phyloP scores from a whole-genome alignment of 192 early-diverging fungal genomes.

The Umbelopsis isabellina region DNA sequence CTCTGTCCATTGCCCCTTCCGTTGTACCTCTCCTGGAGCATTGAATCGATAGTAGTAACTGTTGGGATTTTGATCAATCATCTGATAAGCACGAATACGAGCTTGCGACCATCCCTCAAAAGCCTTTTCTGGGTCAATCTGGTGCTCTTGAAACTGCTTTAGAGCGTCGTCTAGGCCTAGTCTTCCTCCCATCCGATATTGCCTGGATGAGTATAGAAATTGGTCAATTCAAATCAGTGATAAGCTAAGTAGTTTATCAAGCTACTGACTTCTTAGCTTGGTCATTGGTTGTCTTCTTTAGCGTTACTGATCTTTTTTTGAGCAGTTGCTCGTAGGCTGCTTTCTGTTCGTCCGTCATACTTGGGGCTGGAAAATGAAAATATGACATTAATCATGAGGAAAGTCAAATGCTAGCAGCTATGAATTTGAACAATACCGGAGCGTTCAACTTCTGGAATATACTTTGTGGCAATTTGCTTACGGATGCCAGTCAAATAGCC shows the following conservation, averaged over 20 bases:
- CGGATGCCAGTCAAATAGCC: constrained; percentile 72
- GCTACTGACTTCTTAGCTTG: constrained; percentile 62
- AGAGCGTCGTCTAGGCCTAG: constrained; percentile 85
- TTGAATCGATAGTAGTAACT: constrained; percentile 98
- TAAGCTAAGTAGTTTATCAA: background rate
- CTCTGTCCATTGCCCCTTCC: constrained; percentile 86
- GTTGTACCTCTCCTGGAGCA: constrained; percentile 90
- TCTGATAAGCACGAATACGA: constrained; percentile 86
- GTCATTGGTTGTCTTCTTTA: constrained; percentile 77
- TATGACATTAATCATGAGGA: background rate
- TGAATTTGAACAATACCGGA: background rate
- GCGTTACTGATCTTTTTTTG: constrained; percentile 73
- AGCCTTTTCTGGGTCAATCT: constrained; percentile 75
- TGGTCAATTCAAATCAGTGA: background rate
- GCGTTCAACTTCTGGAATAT: constrained; percentile 29
- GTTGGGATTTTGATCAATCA: constrained; percentile 92
- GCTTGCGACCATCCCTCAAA: constrained; percentile 96
- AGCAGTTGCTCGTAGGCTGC: constrained; percentile 81
- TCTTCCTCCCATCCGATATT: constrained; percentile 72
- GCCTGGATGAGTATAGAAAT: constrained; percentile 23
- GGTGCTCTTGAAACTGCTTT: constrained; percentile 75
- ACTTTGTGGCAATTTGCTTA: constrained; percentile 64
- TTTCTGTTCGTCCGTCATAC: constrained; percentile 80
- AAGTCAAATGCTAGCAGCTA: background rate
- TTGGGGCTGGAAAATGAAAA: constrained; percentile 25